A percentile compares a stretch with the other conserved stretches of the same genome.
Conservation (phyloP, 73 alveolate genomes). For the Paramecium pentaurelia region DNA sequence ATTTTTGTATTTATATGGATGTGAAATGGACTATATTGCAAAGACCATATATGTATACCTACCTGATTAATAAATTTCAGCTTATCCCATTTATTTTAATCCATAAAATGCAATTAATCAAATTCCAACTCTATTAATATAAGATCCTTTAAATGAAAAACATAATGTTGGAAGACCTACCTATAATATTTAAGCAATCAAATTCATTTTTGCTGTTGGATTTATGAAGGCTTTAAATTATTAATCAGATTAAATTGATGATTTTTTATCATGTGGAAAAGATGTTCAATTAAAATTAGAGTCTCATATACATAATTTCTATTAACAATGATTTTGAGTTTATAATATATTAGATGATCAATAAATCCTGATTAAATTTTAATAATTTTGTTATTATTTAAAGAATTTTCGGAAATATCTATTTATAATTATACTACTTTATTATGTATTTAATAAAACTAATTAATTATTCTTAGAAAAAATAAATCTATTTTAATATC, state of each 20-base stretch:
- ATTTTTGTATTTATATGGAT: slow-evolving; percentile 16
- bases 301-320: neutral
- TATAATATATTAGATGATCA: neutral
- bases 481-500: too few relatives aligned
- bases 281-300: slow-evolving; percentile 12
- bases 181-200: neutral
- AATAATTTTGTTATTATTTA: neutral
- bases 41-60: slow-evolving; percentile 22
- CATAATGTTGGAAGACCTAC: slow-evolving; percentile 50
- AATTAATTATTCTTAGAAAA: too few relatives aligned
- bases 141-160: slow-evolving; percentile 36
- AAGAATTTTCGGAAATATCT: too few relatives aligned
- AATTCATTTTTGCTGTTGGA: slow-evolving; percentile 24
- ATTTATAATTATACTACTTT: too few relatives aligned
- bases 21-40: slow-evolving; percentile 45
- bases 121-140: neutral
- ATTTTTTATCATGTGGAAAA: slow-evolving; percentile 10
- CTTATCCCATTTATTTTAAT: slow-evolving; percentile 28
- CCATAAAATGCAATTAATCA: neutral
- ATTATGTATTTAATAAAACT: too few relatives aligned
- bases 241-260: neutral
- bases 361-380: neutral
- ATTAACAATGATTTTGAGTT: neutral
- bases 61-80: neutral
- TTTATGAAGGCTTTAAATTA: neutral